Evolutionary conservation across 306 rosid genomes (phyloP), one percentile per base, ranked within the genome.

Genomic region (Medicago ruthenica): DNA sequence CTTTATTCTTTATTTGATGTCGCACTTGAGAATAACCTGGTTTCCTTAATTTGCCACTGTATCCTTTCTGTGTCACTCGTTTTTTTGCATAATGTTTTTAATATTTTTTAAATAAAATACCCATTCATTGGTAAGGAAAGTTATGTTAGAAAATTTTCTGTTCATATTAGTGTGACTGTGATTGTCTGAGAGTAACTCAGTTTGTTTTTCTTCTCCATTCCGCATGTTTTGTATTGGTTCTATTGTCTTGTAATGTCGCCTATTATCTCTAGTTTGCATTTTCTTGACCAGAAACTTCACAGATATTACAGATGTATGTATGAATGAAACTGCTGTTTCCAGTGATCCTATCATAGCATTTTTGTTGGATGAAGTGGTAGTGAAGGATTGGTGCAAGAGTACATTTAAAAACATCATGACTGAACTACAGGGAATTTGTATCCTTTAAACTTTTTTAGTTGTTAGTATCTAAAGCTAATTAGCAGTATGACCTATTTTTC

Each of bases 341-440:
- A 96, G 98, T 61, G 98, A 96, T 84, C 99, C 99, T 58, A 93
- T 90, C 80, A 79, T 92, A 77, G 99, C 99, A 37, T 96, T 96
- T 85, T 86, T 96, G 87, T 90, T 96, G 97, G 99, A 96, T 86
- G 99, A 96, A 88, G 97, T 90, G 78, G 99, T 92, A 10, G 98
- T 96, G 71, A 96, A 96, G 91, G 99, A 96, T 80, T 96, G 99
- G 99, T 96, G 99, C 86, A 90, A 88, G 86, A 84, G 88, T 80
- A 86, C 96, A n/a, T 96, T 85, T 83, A 84, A 79, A 82, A 90
- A 62, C 84, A 86, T 92, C 69, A 63, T 85, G 75, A 73, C 80
- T 75, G 94, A 92, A 74, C 89, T 96, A 34, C 93, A 85, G 82
- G 91, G 75, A 71, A 90, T 90, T 71, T 96, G 99, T 96, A 92